Percentiles rank a stretch among this genome's conserved stretches.
These are phyloP conservation scores for Inga leiocalycina DNA, from an alignment of 306 rosid species.

Conservation along the genomic window DNA sequence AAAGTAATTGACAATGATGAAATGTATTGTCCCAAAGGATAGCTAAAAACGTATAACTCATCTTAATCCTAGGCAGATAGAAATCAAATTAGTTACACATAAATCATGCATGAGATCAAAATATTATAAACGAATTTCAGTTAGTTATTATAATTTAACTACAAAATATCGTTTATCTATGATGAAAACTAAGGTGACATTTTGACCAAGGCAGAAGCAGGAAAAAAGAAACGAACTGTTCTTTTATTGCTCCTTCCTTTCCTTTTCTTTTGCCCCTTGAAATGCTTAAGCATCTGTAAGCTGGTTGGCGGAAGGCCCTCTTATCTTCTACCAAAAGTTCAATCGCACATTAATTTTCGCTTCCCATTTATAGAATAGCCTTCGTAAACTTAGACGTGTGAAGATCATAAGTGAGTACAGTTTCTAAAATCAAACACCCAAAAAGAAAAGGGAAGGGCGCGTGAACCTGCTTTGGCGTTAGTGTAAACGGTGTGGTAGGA, in stretches of 20 bases:
- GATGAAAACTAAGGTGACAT: not conserved
- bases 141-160: not conserved
- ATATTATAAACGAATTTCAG: not conserved
- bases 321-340: not conserved
- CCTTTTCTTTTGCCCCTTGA: not conserved
- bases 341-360: not conserved
- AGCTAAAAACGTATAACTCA: not conserved
- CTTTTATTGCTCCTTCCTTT: not conserved
- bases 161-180: no score
- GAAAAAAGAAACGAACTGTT: not conserved
- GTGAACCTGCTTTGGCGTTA: constrained; percentile 83
- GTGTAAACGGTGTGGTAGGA: constrained; percentile 86
- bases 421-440: not conserved
- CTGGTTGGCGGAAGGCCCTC: not conserved
- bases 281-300: not conserved
- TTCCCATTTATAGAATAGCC: not conserved
- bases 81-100: not conserved
- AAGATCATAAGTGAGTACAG: not conserved
- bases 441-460: not conserved
- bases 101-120: not conserved
- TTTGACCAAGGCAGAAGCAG: not conserved
- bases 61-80: not conserved
- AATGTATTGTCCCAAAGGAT: not conserved
- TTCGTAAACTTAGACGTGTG: not conserved
- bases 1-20: not conserved